Conservation (phyloP, 2,329 filamentous ascomycete genomes). For the Colletotrichum salicis region DNA sequence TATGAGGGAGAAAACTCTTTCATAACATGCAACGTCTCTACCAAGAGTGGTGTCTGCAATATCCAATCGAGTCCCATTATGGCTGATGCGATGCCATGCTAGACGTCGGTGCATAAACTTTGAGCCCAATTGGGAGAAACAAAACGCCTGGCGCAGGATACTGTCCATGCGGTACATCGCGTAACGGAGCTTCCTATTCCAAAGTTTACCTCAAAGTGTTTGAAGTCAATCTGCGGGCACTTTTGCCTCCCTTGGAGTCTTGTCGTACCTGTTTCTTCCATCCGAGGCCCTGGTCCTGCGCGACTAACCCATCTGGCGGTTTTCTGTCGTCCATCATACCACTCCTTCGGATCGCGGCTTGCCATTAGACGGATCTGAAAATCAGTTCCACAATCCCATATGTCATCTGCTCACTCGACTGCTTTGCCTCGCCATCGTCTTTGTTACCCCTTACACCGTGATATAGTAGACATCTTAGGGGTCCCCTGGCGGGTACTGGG, state of each 20-base stretch:
- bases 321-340: slow-evolving; percentile 15
- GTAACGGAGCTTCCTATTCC: neutral
- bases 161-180: slow-evolving; percentile 12
- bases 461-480: neutral
- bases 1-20: neutral
- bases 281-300: neutral
- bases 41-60: neutral
- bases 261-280: neutral
- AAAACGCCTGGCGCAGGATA: neutral
- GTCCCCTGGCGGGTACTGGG: neutral
- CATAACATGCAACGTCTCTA: neutral
- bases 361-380: slow-evolving; percentile 22
- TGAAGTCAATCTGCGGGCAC: neutral
- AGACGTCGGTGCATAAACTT: slow-evolving; percentile 20
- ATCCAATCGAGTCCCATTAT: neutral
- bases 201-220: slow-evolving; percentile 7
- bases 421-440: slow-evolving; percentile 7
- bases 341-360: slow-evolving; percentile 20
- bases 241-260: neutral
- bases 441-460: slow-evolving; percentile 1
- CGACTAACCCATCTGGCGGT: slow-evolving; percentile 6
- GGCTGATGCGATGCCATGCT: slow-evolving; percentile 5
- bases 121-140: neutral
- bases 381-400: neutral
- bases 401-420: slow-evolving; percentile 4